These are phyloP conservation scores for Stygiomarasmius scandens DNA, from an alignment of 1,284 basidiomycete genomes.

Conservation along the genomic window DNA sequence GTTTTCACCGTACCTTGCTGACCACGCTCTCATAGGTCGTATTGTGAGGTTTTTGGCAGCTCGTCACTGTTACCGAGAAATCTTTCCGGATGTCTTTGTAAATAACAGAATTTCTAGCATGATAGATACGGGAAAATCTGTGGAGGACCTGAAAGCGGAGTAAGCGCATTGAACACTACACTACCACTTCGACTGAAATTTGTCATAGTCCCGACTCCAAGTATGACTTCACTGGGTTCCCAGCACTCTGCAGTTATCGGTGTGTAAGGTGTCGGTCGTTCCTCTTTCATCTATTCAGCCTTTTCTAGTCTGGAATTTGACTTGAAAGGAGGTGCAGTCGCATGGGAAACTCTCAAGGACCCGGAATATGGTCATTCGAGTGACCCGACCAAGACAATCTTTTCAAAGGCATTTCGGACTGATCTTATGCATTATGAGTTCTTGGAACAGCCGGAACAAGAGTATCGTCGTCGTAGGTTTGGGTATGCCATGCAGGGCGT, in stretches of 20 bases:
- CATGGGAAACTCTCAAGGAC: neutral
- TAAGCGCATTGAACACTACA: constrained; percentile 18
- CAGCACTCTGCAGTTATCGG: too few species aligned
- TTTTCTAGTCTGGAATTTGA: too few species aligned
- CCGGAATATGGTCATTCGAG: neutral
- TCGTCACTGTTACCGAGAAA: constrained; percentile 44
- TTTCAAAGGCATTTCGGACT: neutral
- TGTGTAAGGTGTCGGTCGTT: too few species aligned
- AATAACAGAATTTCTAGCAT: constrained; percentile 42
- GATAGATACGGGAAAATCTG: constrained; percentile 43
- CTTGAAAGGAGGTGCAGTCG: too few species aligned
- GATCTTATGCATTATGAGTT: constrained; percentile 15
- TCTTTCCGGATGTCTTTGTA: constrained; percentile 43
- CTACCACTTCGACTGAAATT: neutral
- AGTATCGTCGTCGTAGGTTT: constrained; percentile 30
- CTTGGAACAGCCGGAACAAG: constrained; percentile 31
- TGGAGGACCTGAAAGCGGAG: constrained; percentile 31
- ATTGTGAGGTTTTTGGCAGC: constrained; percentile 42
- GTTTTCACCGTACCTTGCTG: neutral
- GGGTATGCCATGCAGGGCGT: constrained; percentile 37
- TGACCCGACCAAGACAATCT: neutral
- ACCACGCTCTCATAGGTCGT: constrained; percentile 29
- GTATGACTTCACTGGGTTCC: too few species aligned
- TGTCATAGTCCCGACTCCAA: too few species aligned
- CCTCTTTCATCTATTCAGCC: too few species aligned